Conservation (phyloP, 225 moss, liverwort and hornwort genomes). For the Rhytidiadelphus loreus region DNA sequence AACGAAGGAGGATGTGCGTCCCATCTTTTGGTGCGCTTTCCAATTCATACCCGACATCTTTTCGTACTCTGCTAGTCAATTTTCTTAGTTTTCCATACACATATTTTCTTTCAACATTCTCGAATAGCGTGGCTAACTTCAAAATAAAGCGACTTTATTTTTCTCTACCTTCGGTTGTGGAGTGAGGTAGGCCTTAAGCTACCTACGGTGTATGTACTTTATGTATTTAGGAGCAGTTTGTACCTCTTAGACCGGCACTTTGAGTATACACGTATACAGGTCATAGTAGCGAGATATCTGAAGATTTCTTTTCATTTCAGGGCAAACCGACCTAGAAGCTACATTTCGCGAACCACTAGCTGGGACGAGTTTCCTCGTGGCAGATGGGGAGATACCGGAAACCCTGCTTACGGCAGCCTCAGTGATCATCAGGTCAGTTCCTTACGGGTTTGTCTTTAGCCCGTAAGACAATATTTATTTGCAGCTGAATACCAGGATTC, state of each 20-base stretch:
- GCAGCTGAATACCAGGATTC: not conserved
- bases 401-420: slow-evolving; percentile 81
- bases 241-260: not conserved
- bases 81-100: not conserved
- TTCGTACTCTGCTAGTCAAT: not conserved
- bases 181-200: too few relatives aligned
- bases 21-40: slow-evolving; percentile 74
- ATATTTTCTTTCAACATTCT: not conserved
- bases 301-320: slow-evolving; percentile 2
- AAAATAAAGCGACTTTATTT: not conserved
- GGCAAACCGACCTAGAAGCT: slow-evolving; percentile 94
- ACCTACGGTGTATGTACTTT: not conserved
- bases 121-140: not conserved
- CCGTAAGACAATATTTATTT: too few relatives aligned
- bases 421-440: slow-evolving; percentile 86
- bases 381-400: slow-evolving; percentile 83
- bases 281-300: not conserved
- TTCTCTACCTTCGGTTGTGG: not conserved
- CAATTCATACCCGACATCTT: too few relatives aligned
- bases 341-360: slow-evolving; percentile 74
- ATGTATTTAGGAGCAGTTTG: not conserved
- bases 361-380: slow-evolving; percentile 99
- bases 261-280: not conserved
- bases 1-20: slow-evolving; percentile 82
- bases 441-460: not conserved